Base-by-base conservation (phyloP, 805 yeast genomes). In the Myxozyma udenii region DNA sequence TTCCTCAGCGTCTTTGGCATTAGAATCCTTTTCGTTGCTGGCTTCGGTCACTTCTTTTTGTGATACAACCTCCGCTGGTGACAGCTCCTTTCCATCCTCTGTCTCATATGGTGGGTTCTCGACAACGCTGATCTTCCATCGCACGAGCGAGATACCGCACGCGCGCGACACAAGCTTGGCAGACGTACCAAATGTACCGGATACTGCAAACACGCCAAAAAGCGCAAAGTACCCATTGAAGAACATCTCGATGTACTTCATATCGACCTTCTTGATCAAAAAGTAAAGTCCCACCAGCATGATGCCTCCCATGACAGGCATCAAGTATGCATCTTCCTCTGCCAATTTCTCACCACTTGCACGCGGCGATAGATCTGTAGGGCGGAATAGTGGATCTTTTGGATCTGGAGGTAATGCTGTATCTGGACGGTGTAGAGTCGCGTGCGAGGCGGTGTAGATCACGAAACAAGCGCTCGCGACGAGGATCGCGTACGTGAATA, bases 261-360 rank as follows among this genome's bases (percentile, higher is more conserved):
- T 56, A 50, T 71, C 68, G 43, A 71, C 57, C 35, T 65, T 62
- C 48, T 69, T 68, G 42, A 76, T 44, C 3, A 64, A 62, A 48
- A 67, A 70, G 60, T 76, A 73, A 35, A 78, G 48, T 0, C 70
- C 69, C 26, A 67, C 51, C 37, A 80, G 64, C n/a, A 60, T 61
- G 18, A 57, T 46, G 5, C 76, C 75, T 3, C 78, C 76, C 4
- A 72, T 12, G 3, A 80, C 49, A 0, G 85, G 84, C 62, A 78
- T 60, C 2, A 66, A 16, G 3, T 72, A 36, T 0, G 76, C 81
- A 41, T 64, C 69, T 44, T 60, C 64, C 19, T 62, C 68, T 18
- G 50, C 55, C 5, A 65, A 30, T 30, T 42, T 40, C 53, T 42
- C 55, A 18, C 38, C 47, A 48, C 33, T 37, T 25, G 44, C 36